Evolutionary conservation across 192 early-diverging fungal species (phyloP).

Genomic region (Backusella westeae): DNA sequence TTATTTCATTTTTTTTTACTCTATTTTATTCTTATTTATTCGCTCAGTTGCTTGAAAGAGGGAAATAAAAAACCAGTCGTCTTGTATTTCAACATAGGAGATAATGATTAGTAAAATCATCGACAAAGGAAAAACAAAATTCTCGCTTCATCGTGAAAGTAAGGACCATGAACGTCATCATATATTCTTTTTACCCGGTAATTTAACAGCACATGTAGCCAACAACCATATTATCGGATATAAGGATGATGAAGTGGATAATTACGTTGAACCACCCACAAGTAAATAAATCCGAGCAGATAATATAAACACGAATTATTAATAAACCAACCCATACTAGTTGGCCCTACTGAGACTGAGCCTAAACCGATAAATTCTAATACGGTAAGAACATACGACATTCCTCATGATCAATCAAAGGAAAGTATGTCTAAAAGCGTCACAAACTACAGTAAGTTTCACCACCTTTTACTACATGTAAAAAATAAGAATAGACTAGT

Average conservation of each 20-base stretch:
- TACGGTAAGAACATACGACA: background rate
- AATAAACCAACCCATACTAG: background rate
- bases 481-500: background rate
- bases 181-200: background rate
- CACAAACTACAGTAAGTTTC: slow-evolving; percentile 8
- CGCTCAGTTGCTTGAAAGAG: background rate
- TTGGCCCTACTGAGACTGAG: slow-evolving; percentile 1
- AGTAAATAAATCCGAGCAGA: background rate
- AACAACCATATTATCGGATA: background rate
- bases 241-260: background rate
- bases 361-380: background rate
- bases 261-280: background rate
- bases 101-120: slow-evolving; percentile 19
- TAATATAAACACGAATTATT: background rate
- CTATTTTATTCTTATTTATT: no score
- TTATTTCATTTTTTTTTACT: background rate
- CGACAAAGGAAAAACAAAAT: slow-evolving; percentile 15
- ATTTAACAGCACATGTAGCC: background rate
- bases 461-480: background rate
- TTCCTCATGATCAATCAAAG: background rate
- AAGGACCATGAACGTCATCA: background rate
- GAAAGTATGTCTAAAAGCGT: no score
- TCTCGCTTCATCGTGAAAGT: slow-evolving; percentile 2
- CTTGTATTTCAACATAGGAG: background rate
- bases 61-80: background rate